Evolutionary conservation across 768 basidiomycete genomes (phyloP).

Genomic region (Tulasnella sp.): DNA sequence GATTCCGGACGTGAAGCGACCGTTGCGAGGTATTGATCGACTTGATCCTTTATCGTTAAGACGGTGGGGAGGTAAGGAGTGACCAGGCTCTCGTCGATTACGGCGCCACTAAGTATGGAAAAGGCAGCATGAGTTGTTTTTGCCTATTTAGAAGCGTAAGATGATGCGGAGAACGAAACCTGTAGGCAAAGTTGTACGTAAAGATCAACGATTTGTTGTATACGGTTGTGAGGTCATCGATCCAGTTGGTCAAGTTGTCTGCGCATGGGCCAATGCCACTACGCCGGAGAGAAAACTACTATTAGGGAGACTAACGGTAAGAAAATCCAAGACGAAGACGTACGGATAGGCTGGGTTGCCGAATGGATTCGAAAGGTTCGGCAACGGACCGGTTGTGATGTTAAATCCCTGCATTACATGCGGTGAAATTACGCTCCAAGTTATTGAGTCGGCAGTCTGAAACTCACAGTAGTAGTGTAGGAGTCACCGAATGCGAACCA

Average conservation of each 20-base stretch:
- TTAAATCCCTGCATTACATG: no score
- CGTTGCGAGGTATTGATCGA: conserved; percentile 43
- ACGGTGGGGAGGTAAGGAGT: conserved; percentile 2
- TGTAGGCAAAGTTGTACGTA: conserved; percentile 57
- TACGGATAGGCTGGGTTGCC: conserved; percentile 5
- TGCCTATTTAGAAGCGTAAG: conserved; percentile 34
- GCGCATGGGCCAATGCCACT: no score
- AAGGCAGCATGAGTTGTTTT: conserved; percentile 18
- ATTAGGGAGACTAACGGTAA: no score
- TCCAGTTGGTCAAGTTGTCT: conserved; percentile 46
- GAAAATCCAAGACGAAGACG: no score
- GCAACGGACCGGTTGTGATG: not conserved
- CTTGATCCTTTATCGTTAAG: conserved; percentile 47
- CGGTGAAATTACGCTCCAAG: no score
- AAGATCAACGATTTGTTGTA: conserved; percentile 45
- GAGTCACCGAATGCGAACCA: conserved; percentile 35
- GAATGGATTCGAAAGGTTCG: not conserved
- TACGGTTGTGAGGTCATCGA: conserved; percentile 41
- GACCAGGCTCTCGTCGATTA: conserved; percentile 1
- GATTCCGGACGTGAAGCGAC: conserved; percentile 39
- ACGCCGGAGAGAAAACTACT: no score
- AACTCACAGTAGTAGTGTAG: conserved; percentile 45
- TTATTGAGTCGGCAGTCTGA: no score
- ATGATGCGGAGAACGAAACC: conserved; percentile 43
- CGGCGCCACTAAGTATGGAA: conserved; percentile 3